Evolutionary conservation across 2,329 filamentous ascomycete genomes (phyloP).

Genomic region (Ascochyta rabiei): DNA sequence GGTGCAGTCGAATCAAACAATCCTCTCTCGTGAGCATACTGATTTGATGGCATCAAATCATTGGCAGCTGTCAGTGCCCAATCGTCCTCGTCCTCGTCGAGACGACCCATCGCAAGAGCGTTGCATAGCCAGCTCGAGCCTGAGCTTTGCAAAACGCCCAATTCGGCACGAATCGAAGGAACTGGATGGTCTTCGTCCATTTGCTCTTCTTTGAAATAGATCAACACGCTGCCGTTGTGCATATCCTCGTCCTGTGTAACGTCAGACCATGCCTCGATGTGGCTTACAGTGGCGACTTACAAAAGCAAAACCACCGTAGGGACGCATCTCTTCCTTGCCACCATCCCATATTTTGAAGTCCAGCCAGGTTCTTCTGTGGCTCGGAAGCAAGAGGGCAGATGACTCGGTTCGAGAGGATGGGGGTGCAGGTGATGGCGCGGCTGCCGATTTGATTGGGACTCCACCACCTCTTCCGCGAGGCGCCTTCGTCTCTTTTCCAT

Average conservation of each 20-base stretch:
- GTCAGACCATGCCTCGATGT: constrained; percentile 6
- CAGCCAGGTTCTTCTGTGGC: constrained; percentile 40
- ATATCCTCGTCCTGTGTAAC: constrained; percentile 46
- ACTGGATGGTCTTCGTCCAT: constrained; percentile 41
- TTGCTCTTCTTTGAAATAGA: constrained; percentile 50
- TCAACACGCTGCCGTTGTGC: constrained; percentile 46
- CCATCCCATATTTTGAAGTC: constrained; percentile 48
- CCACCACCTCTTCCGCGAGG: constrained; percentile 47
- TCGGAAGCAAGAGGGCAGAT: constrained; percentile 24
- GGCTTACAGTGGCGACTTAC: constrained; percentile 23
- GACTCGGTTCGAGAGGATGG: constrained; percentile 35
- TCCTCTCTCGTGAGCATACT: constrained; percentile 26
- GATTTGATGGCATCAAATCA: constrained; percentile 24
- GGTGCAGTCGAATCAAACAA: constrained; percentile 37
- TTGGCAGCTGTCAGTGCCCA: constrained; percentile 35
- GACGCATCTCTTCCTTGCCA: constrained; percentile 34
- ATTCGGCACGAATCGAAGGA: constrained; percentile 44
- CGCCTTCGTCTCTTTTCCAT: constrained; percentile 48
- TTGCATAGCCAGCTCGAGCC: constrained; percentile 48
- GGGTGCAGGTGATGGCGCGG: constrained; percentile 20
- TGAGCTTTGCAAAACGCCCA: constrained; percentile 44
- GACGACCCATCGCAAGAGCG: constrained; percentile 43
- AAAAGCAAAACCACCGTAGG: constrained; percentile 47
- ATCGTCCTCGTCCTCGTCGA: constrained; percentile 44
- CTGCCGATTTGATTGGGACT: constrained; percentile 42